These are phyloP conservation scores for Mangifera indica DNA, from an alignment of 345 rosid genomes.

Conservation along the genomic window DNA sequence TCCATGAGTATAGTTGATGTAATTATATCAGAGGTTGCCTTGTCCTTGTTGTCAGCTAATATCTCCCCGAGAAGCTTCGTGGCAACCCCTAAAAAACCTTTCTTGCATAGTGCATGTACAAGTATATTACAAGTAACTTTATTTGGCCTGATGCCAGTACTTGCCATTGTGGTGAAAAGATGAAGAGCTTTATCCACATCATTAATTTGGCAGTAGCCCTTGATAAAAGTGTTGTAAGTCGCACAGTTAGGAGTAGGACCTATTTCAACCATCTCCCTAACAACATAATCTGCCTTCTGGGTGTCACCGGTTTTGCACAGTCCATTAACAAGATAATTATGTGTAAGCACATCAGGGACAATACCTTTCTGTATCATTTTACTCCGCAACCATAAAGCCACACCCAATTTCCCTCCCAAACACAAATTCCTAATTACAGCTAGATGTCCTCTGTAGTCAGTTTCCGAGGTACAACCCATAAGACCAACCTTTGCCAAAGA, in stretches of 20 bases:
- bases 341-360: conserved; percentile 58
- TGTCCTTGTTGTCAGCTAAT: conserved; percentile 35
- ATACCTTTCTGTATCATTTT: conserved; percentile 51
- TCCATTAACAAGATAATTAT: conserved; percentile 63
- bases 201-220: conserved; percentile 52
- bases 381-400: conserved; percentile 58
- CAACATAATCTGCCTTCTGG: conserved; percentile 53
- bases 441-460: conserved; percentile 29
- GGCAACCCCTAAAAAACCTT: conserved; percentile 50
- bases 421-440: conserved; percentile 50
- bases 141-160: conserved; percentile 53
- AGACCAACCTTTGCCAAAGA: conserved; percentile 27
- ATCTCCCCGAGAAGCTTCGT: conserved; percentile 46
- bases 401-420: conserved; percentile 58
- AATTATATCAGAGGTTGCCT: conserved; percentile 38
- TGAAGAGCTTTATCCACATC: conserved; percentile 54
- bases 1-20: conserved; percentile 71
- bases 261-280: conserved; percentile 64
- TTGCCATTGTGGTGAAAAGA: conserved; percentile 49
- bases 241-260: conserved; percentile 66
- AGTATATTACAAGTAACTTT: conserved; percentile 63
- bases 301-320: conserved; percentile 51
- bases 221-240: conserved; percentile 59
- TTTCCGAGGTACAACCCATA: conserved; percentile 18
- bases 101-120: conserved; percentile 60